Conservation (phyloP, 2,329 filamentous ascomycete genomes). For the Thielaviopsis punctulata region DNA sequence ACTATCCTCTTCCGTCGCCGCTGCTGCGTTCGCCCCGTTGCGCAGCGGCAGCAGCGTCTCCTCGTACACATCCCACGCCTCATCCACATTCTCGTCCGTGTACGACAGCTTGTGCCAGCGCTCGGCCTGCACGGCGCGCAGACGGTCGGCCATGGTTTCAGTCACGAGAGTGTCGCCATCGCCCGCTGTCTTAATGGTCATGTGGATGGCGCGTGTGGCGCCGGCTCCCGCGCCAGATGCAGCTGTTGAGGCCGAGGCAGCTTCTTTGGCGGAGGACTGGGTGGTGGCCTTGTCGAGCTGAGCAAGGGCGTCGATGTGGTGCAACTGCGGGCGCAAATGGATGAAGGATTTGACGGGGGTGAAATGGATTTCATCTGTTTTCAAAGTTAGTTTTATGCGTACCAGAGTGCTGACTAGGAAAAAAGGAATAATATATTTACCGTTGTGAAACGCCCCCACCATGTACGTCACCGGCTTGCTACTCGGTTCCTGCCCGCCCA, state of each 20-base stretch:
- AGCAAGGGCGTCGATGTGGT: slow-evolving; percentile 72
- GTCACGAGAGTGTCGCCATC: slow-evolving; percentile 48
- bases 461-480: slow-evolving; percentile 67
- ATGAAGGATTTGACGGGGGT: slow-evolving; percentile 70
- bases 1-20: not conserved
- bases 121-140: slow-evolving; percentile 66
- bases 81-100: slow-evolving; percentile 61
- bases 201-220: slow-evolving; percentile 57
- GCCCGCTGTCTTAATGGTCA: slow-evolving; percentile 64
- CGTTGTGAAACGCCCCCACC: slow-evolving; percentile 74
- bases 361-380: slow-evolving; percentile 63
- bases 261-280: slow-evolving; percentile 20
- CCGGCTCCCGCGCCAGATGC: slow-evolving; percentile 26
- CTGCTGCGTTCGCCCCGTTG: slow-evolving; percentile 7
- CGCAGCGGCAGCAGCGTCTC: slow-evolving; percentile 39
- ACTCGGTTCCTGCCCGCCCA: slow-evolving; percentile 64
- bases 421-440: slow-evolving; percentile 29
- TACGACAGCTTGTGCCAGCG: slow-evolving; percentile 66
- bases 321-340: slow-evolving; percentile 78
- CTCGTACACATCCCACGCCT: slow-evolving; percentile 60
- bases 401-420: not conserved
- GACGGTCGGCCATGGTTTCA: slow-evolving; percentile 56
- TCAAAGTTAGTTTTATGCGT: not conserved
- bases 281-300: slow-evolving; percentile 44
- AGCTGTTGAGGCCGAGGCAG: slow-evolving; percentile 18